Percentiles rank a stretch among this genome's conserved stretches.
Evolutionary conservation across 176 grass and related monocot species (phyloP).

Genomic region (Dactylis glomerata): DNA sequence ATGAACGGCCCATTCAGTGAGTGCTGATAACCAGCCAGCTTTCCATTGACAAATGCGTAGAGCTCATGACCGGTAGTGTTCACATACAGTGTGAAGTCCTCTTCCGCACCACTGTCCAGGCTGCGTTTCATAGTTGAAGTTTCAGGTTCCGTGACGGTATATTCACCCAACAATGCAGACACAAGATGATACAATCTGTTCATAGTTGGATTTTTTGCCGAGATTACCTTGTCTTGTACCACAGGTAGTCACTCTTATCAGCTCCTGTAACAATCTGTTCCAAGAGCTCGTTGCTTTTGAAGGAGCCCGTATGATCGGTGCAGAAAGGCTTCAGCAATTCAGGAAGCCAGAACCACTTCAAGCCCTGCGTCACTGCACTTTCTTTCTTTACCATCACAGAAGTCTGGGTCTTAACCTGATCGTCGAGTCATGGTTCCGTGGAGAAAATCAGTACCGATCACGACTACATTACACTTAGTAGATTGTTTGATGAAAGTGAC

Average conservation of each 20-base stretch:
- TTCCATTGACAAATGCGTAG: constrained; percentile 10
- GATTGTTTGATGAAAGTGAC: background rate
- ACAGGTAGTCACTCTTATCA: constrained; percentile 62
- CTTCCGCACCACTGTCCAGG: background rate
- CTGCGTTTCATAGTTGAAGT: background rate
- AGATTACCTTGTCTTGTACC: constrained; percentile 59
- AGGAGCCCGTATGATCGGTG: background rate
- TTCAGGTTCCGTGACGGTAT: background rate
- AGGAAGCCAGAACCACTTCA: constrained; percentile 39
- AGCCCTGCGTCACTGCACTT: background rate
- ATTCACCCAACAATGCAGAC: background rate
- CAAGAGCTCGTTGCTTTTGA: background rate
- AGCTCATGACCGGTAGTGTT: constrained; percentile 20
- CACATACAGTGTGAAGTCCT: background rate
- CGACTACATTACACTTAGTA: too few relatives aligned
- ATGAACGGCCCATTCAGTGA: background rate
- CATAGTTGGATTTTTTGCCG: background rate
- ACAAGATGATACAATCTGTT: background rate
- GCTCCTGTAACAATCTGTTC: constrained; percentile 16
- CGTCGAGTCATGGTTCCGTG: background rate
- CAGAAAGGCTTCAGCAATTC: constrained; percentile 10
- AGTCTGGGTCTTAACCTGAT: constrained; percentile 48
- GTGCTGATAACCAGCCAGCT: constrained; percentile 13
- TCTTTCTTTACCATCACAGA: constrained; percentile 52
- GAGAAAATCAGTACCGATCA: background rate